Evolutionary conservation across 768 basidiomycete genomes (phyloP), one percentile per base, ranked within the genome.

Genomic region (Chlorophyllum brunneum): DNA sequence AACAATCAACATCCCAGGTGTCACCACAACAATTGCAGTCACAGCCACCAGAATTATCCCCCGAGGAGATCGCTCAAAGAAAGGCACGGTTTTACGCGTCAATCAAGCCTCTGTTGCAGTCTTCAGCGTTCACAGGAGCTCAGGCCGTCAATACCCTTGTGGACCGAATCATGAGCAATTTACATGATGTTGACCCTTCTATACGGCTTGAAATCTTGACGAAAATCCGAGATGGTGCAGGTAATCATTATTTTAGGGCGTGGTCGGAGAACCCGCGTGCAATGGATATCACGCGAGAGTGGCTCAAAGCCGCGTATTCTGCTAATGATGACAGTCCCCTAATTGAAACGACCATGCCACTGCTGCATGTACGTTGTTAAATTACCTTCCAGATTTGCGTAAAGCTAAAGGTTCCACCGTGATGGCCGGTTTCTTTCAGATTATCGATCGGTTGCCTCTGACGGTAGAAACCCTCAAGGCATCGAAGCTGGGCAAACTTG

Each of bases 181-280:
- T 77, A 15, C 63, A 73, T 42, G 85, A 89, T 22, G 82, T 89
- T 20, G 85, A 89, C 50, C 69, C 79, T 5, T 54, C 69, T n/a
- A 76, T 76, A 16, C 83, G 91, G 4, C 63, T 86, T 49, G 88
- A 92, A 63, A 85, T 92, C 48, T 68, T 93, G 50, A 86, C 84
- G 15, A 85, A 83, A 67, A 86, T 92, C 58, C 78, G 90, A 57
- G 89, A 93, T 65, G 81, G 84, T 42, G 91, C 91, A 24, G 86
- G 83, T 36, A 89, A 91, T 63, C 87, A 89, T 60, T 93, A 92
- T 63, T 92, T 88, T 65, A 82, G 88, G 37, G 89, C 88, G 4
- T 92, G 90, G 89, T 78, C 82, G 13, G 89, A 90, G 65, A 90
- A 88, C 63, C n/a, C 63, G 38, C 65, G 67, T 33, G 91, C 88